These are phyloP conservation scores for Phaeodactylum tricornutum DNA, from an alignment of 108 stramenopile genomes.

Conservation along the genomic window DNA sequence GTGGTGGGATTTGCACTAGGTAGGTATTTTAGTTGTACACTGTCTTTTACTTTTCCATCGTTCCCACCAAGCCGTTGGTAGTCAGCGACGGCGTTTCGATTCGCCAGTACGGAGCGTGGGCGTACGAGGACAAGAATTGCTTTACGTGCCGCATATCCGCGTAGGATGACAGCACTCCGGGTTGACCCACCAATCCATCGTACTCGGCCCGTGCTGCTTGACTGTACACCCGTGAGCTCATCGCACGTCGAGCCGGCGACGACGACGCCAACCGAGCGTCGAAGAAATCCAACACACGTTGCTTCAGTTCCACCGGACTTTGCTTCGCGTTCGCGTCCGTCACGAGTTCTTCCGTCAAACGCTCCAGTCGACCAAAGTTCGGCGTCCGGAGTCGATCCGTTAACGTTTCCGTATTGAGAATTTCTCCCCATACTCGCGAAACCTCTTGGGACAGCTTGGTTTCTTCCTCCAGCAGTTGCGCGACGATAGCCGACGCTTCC, in stretches of 20 bases:
- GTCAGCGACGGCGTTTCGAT: neutral
- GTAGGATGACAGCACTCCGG: constrained; percentile 61
- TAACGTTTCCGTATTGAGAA: constrained; percentile 38
- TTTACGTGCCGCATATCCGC: constrained; percentile 66
- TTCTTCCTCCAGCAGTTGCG: constrained; percentile 62
- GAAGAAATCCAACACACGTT: constrained; percentile 50
- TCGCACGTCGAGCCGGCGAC: constrained; percentile 40
- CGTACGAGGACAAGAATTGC: constrained; percentile 61
- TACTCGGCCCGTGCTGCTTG: constrained; percentile 47
- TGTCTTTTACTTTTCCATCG: no score
- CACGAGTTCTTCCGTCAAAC: constrained; percentile 58
- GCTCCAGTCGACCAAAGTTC: constrained; percentile 61
- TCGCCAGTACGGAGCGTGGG: constrained; percentile 64
- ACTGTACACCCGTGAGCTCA: constrained; percentile 66
- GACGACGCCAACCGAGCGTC: constrained; percentile 46
- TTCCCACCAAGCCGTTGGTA: no score
- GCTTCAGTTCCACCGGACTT: constrained; percentile 30
- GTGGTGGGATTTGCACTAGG: no score
- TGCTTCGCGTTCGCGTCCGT: constrained; percentile 7
- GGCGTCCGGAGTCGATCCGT: constrained; percentile 29
- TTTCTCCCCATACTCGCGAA: constrained; percentile 59
- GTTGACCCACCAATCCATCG: constrained; percentile 40
- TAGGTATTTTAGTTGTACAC: no score
- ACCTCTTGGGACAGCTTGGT: constrained; percentile 74
- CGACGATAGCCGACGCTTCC: constrained; percentile 71